phyloP scores from a whole-genome alignment of 179 eudicot genomes.

The Beta lomatogona region DNA sequence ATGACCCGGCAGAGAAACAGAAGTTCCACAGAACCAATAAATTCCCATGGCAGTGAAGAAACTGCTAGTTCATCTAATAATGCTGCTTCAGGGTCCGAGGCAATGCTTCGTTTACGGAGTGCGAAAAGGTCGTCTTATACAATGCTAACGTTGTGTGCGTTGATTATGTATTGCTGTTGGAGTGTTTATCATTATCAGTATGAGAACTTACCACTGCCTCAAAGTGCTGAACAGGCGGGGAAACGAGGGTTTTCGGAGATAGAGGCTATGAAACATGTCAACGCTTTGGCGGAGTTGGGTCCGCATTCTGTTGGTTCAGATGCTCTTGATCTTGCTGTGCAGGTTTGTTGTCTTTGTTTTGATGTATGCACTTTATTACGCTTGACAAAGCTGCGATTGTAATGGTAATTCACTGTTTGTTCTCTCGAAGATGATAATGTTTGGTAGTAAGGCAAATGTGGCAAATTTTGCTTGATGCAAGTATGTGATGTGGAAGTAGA shows the following conservation, averaged over 20 bases:
- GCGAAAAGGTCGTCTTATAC: conserved; percentile 59
- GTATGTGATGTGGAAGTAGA: no score
- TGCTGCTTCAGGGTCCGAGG: not conserved
- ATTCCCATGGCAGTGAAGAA: conserved; percentile 1
- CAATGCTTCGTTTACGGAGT: conserved; percentile 16
- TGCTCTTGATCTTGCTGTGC: conserved; percentile 67
- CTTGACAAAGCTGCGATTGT: not conserved
- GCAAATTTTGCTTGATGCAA: no score
- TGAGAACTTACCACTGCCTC: conserved; percentile 63
- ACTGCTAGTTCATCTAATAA: conserved; percentile 8
- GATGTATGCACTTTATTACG: not conserved
- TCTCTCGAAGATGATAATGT: no score
- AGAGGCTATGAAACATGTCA: conserved; percentile 74
- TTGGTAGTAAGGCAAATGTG: no score
- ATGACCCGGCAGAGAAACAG: conserved; percentile 8
- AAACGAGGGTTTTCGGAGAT: conserved; percentile 88
- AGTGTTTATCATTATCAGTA: conserved; percentile 67
- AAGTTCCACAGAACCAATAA: conserved; percentile 2
- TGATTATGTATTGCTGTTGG: conserved; percentile 63
- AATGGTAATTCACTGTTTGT: no score
- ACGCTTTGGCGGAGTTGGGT: conserved; percentile 63
- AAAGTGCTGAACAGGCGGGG: conserved; percentile 65
- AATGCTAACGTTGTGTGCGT: conserved; percentile 52
- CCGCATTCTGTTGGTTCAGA: conserved; percentile 91
- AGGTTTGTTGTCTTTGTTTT: conserved; percentile 41